phyloP scores from a whole-genome alignment of 2,329 filamentous ascomycete species.

The Botrytis paeoniae region DNA sequence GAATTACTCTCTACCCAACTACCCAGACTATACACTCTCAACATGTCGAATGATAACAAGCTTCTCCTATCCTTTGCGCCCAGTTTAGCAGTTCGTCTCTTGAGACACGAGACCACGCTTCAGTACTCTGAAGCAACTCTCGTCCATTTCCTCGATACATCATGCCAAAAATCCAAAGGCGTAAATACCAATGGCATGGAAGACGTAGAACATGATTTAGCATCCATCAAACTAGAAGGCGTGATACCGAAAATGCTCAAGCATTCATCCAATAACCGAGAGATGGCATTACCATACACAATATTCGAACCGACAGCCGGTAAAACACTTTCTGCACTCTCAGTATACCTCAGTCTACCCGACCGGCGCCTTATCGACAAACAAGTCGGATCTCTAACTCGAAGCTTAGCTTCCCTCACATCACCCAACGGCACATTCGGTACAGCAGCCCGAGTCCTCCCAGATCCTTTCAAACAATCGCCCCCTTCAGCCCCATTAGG shows the following conservation, averaged over 20 bases:
- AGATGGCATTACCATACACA: constrained; percentile 37
- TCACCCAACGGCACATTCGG: constrained; percentile 36
- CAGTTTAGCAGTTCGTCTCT: constrained; percentile 32
- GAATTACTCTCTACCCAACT: constrained; percentile 37
- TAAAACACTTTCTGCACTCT: constrained; percentile 30
- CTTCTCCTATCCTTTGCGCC: constrained; percentile 35
- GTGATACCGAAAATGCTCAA: constrained; percentile 36
- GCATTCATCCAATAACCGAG: constrained; percentile 35
- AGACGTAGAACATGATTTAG: constrained; percentile 2
- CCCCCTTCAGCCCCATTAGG: constrained; percentile 16
- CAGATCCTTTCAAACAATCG: constrained; percentile 23
- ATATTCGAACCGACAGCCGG: constrained; percentile 32
- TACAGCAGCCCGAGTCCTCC: constrained; percentile 31
- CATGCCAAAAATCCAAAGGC: constrained; percentile 15
- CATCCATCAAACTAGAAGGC: constrained; percentile 17
- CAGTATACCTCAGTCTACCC: constrained; percentile 30
- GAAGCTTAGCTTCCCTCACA: constrained; percentile 31
- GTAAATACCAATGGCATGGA: neutral
- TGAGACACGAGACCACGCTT: constrained; percentile 35
- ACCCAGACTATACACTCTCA: constrained; percentile 35
- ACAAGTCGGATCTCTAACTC: constrained; percentile 33
- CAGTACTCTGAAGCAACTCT: constrained; percentile 36
- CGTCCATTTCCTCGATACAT: constrained; percentile 30
- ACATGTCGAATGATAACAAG: constrained; percentile 34
- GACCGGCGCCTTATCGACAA: constrained; percentile 32